Percentiles rank a stretch among this genome's conserved stretches.
phyloP scores from a whole-genome alignment of 352 stramenopile genomes.

The Pythium dissotocum region DNA sequence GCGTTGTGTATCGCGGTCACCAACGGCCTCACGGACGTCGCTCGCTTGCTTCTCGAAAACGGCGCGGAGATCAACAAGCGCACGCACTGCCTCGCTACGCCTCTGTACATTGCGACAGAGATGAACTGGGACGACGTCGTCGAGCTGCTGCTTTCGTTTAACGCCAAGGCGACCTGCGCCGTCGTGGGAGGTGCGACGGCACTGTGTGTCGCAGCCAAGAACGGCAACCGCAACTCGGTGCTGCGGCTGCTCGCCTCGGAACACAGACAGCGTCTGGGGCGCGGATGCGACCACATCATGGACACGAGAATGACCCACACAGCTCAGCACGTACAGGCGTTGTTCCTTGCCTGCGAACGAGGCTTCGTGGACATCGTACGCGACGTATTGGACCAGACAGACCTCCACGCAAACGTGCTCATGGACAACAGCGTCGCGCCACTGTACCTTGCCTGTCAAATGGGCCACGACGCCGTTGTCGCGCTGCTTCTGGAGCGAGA shows the following conservation, averaged over 20 bases:
- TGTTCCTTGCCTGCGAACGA: conserved; percentile 82
- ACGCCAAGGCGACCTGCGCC: conserved; percentile 42
- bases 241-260: conserved; percentile 51
- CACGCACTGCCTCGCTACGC: conserved; percentile 62
- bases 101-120: conserved; percentile 77
- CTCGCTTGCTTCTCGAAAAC: conserved; percentile 43
- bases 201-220: conserved; percentile 78
- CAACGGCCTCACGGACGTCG: conserved; percentile 51
- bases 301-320: conserved; percentile 10
- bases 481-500: conserved; percentile 55
- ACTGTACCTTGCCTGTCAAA: conserved; percentile 84
- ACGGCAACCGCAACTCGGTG: conserved; percentile 61
- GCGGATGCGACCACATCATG: conserved; percentile 12
- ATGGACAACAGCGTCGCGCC: conserved; percentile 82
- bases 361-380: conserved; percentile 63
- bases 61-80: conserved; percentile 65
- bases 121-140: conserved; percentile 75
- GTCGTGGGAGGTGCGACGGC: conserved; percentile 60
- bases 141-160: conserved; percentile 50
- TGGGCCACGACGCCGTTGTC: conserved; percentile 70
- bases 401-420: conserved; percentile 68
- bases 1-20: conserved; percentile 60
- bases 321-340: conserved; percentile 53
- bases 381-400: conserved; percentile 57
- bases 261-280: conserved; percentile 9